These are phyloP conservation scores for Gynandropsis gynandra DNA, from an alignment of 345 rosid species.

Conservation along the genomic window DNA sequence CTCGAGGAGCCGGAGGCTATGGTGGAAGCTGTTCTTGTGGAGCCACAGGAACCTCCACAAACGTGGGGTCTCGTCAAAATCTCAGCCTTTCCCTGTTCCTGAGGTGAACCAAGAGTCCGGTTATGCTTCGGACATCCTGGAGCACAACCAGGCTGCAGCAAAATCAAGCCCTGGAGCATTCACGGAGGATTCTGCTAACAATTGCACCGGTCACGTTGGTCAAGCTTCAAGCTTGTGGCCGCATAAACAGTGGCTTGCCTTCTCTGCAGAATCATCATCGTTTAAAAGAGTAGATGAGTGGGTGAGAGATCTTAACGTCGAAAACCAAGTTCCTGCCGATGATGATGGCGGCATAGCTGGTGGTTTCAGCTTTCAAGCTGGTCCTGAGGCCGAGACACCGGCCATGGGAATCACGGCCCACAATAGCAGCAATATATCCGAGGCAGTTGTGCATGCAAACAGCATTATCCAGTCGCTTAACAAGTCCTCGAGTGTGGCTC, in stretches of 20 bases:
- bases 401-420: conserved; percentile 22
- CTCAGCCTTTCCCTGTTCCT: conserved; percentile 24
- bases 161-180: conserved; percentile 39
- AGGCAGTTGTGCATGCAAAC: conserved; percentile 63
- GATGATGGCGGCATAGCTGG: conserved; percentile 30
- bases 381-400: conserved; percentile 46
- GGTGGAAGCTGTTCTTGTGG: conserved; percentile 96
- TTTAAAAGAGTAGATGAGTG: conserved; percentile 73
- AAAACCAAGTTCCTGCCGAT: conserved; percentile 22
- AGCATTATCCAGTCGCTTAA: conserved; percentile 64
- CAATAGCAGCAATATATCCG: conserved; percentile 38
- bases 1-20: conserved; percentile 63
- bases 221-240: conserved; percentile 51
- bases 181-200: conserved; percentile 37
- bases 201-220: conserved; percentile 33
- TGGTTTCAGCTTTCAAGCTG: conserved; percentile 35
- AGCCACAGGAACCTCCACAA: conserved; percentile 79
- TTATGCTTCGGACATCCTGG: conserved; percentile 74
- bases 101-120: conserved; percentile 62
- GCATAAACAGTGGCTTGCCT: conserved; percentile 82
- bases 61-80: conserved; percentile 31
- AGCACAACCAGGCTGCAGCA: conserved; percentile 28
- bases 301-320: conserved; percentile 58
- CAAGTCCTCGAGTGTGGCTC: conserved; percentile 79
- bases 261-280: conserved; percentile 54